A percentile compares a stretch with the other conserved stretches of the same genome.
These are phyloP conservation scores for Aspergillus heteromorphus DNA, from an alignment of 495 filamentous ascomycete genomes.

Conservation along the genomic window DNA sequence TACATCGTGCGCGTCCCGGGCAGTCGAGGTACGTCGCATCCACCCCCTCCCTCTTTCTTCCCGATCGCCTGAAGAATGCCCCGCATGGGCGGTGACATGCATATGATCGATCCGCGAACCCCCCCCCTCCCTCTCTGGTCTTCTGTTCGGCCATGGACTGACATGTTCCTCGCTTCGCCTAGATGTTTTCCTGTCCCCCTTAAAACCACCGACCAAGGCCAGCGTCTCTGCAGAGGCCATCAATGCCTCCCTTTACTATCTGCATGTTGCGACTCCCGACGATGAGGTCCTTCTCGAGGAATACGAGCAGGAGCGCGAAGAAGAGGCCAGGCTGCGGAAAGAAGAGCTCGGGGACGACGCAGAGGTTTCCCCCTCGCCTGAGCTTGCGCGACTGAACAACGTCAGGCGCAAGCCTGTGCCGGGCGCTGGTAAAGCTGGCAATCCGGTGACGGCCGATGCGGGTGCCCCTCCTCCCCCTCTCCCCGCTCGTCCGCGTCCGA, in stretches of 20 bases:
- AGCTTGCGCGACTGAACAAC: constrained; percentile 36
- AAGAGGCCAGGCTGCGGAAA: constrained; percentile 45
- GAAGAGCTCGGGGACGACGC: constrained; percentile 21
- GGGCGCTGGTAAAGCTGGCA: constrained; percentile 5
- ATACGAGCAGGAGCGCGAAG: constrained; percentile 35
- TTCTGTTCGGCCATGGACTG: constrained; percentile 2
- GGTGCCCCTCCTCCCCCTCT: constrained; percentile 11
- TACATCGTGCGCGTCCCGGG: constrained; percentile 93
- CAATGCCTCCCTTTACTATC: constrained; percentile 80
- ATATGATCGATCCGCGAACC: neutral
- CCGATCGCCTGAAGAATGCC: neutral
- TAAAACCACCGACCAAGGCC: constrained; percentile 74
- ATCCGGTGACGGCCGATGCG: constrained; percentile 1
- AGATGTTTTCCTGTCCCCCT: constrained; percentile 93
- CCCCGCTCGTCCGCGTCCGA: constrained; percentile 10
- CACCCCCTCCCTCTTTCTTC: neutral
- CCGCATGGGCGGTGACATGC: constrained; percentile 5
- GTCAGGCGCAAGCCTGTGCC: constrained; percentile 40
- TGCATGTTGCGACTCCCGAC: constrained; percentile 69
- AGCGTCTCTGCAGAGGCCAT: constrained; percentile 86
- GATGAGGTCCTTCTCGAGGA: constrained; percentile 49
- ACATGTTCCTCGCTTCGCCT: constrained; percentile 4
- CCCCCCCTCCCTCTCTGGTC: too few species aligned
- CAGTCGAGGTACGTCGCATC: constrained; percentile 61
- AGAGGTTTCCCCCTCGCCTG: constrained; percentile 17